Evolutionary conservation across 2,329 filamentous ascomycete species (phyloP).

Genomic region (Magnaporthiopsis rhizophila): DNA sequence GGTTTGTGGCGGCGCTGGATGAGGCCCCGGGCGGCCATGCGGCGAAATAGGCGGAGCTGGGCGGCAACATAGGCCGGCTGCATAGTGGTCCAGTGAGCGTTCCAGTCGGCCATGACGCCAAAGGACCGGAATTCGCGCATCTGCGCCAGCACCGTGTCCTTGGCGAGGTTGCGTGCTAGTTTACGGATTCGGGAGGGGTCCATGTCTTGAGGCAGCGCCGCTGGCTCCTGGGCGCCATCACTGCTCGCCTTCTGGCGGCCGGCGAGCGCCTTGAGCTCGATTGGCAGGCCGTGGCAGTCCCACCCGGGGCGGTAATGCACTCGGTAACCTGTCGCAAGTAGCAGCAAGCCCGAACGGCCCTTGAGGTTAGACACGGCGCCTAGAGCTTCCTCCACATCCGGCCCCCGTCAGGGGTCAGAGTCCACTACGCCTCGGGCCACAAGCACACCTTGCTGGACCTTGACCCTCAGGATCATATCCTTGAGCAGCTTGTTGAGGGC

Average conservation of each 20-base stretch:
- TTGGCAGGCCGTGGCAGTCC: slow-evolving; percentile 96
- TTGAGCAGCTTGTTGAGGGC: slow-evolving; percentile 96
- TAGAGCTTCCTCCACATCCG: slow-evolving; percentile 9
- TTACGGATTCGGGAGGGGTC: slow-evolving; percentile 52
- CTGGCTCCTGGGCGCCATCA: slow-evolving; percentile 13
- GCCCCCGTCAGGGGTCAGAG: slow-evolving; percentile 14
- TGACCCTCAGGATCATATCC: slow-evolving; percentile 78
- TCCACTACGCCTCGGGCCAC: not conserved
- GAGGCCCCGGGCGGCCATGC: slow-evolving; percentile 64
- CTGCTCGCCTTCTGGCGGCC: slow-evolving; percentile 20
- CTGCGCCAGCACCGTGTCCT: slow-evolving; percentile 61
- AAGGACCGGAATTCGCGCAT: slow-evolving; percentile 66
- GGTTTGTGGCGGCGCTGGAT: slow-evolving; percentile 75
- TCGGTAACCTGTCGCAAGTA: slow-evolving; percentile 37
- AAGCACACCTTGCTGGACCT: slow-evolving; percentile 56
- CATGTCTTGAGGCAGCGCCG: slow-evolving; percentile 19
- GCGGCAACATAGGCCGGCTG: slow-evolving; percentile 64
- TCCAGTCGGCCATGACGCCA: slow-evolving; percentile 77
- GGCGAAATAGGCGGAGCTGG: slow-evolving; percentile 67
- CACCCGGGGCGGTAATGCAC: slow-evolving; percentile 85
- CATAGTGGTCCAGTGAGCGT: slow-evolving; percentile 71
- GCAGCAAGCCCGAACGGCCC: slow-evolving; percentile 11
- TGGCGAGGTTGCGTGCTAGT: slow-evolving; percentile 58
- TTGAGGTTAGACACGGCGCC: not conserved
- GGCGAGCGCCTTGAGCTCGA: slow-evolving; percentile 89